Conservation (phyloP, 2,329 filamentous ascomycete genomes). For the Diaporthe velutina region DNA sequence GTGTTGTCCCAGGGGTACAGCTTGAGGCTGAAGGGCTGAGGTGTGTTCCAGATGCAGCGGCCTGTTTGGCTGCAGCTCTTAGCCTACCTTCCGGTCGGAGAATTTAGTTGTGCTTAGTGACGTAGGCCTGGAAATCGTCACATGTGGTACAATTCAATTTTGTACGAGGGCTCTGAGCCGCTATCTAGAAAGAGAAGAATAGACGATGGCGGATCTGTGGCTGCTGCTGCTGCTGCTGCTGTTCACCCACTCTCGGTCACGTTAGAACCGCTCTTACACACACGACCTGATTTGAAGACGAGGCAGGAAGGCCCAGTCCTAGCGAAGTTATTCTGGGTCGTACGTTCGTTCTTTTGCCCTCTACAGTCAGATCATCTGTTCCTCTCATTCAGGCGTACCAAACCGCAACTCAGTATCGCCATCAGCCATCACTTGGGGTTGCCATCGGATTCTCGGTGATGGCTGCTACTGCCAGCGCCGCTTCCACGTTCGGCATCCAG, state of each 20-base stretch:
- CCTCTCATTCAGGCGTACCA: background rate
- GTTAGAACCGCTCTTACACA: background rate
- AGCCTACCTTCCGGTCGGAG: background rate
- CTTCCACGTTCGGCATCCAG: background rate
- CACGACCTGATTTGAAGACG: background rate
- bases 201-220: too few relatives aligned
- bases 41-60: conserved; percentile 1
- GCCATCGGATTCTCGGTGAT: background rate
- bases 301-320: background rate
- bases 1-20: conserved; percentile 6
- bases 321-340: background rate
- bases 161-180: too few relatives aligned
- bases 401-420: too few relatives aligned
- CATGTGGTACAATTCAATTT: too few relatives aligned
- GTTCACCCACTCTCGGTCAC: background rate
- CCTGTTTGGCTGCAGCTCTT: background rate
- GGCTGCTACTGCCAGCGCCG: background rate
- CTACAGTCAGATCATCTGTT: background rate
- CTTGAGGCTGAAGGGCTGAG: conserved; percentile 27
- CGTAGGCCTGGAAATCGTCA: background rate
- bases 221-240: background rate
- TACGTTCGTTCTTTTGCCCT: background rate
- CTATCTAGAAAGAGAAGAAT: background rate
- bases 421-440: background rate
- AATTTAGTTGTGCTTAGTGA: background rate